Evolutionary conservation across 2,329 filamentous ascomycete species (phyloP), one percentile per base, ranked within the genome.

Genomic region (Penicillium sp.): DNA sequence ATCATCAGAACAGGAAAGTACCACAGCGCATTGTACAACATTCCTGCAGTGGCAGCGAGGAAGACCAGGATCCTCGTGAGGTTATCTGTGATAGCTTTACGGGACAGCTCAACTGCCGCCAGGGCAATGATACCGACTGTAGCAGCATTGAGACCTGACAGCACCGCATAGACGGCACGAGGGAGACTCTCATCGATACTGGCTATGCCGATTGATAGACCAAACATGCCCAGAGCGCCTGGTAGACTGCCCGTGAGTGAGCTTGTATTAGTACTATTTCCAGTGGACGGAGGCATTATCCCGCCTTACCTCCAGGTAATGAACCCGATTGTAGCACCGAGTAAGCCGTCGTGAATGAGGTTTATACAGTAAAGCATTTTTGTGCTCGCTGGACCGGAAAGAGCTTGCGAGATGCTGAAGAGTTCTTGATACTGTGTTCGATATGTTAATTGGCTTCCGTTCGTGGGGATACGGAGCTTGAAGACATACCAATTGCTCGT

Each of bases 321-420:
- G n/a, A 45, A 45, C 31, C 34, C 42, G 38, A 45, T 33, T 22
- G 12, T 22, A 37, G 42, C 42, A 13, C 33, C 42, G 28, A 45
- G 42, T 16, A 37, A 37, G 37, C 42, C 42, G 18, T 45, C 42
- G 14, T 45, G 42, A 14, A 45, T 30, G 13, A 45, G 33, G 25
- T 45, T 45, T n/a, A 45, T 33, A 14, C 42, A 45, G 42, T 45
- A 45, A 45, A 31, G 42, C 42, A 45, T 45, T 22, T 45, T 45
- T 22, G 42, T 45, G 33, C 42, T 45, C 19, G 33, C 42, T 30
- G 42, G 42, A 9, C 42, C 42, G 30, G 42, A 45, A 14, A 45
- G 33, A 45, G 42, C 42, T 37, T 45, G 42, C 25, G 42, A 45
- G 19, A 45, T 37, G 11, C 42, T 45, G 7, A 45, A 45, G 25